Percentiles rank a stretch among this genome's conserved stretches.
Conservation (phyloP, 495 filamentous ascomycete species). For the Xylaria palmicola region DNA sequence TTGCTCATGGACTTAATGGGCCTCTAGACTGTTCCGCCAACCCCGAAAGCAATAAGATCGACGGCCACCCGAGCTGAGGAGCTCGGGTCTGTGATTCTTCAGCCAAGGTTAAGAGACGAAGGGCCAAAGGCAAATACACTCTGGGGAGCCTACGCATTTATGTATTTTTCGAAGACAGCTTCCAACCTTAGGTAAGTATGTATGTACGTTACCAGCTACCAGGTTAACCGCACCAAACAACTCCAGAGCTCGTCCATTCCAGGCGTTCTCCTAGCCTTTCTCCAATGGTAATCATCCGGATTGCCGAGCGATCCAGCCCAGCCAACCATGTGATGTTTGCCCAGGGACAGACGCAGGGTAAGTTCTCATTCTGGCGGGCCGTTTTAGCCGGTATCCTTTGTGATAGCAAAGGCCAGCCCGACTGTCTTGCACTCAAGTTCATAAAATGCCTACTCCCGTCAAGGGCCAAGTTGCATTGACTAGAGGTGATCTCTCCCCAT, state of each 20-base stretch:
- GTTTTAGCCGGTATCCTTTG: constrained; percentile 1
- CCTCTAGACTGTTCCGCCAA: background rate
- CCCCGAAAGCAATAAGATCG: background rate
- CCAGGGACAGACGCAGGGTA: background rate
- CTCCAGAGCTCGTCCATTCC: background rate
- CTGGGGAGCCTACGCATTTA: too few relatives aligned
- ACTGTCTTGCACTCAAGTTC: too few relatives aligned
- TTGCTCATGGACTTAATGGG: background rate
- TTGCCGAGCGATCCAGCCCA: constrained; percentile 6
- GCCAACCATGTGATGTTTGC: background rate
- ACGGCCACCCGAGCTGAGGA: background rate
- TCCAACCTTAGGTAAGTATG: too few relatives aligned
- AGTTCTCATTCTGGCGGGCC: background rate
- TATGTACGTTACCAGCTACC: background rate
- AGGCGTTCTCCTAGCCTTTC: background rate
- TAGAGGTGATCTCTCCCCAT: background rate
- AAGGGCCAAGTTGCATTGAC: background rate
- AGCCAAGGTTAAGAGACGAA: too few relatives aligned
- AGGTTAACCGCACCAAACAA: background rate
- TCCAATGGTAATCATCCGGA: constrained; percentile 7
- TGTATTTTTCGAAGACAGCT: too few relatives aligned
- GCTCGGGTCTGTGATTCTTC: background rate
- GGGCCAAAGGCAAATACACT: background rate
- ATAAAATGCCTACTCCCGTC: background rate
- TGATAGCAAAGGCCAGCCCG: background rate